Evolutionary conservation across 106 monocot genomes (phyloP), one percentile per base, ranked within the genome.

Genomic region (Phalaenopsis aphrodite): DNA sequence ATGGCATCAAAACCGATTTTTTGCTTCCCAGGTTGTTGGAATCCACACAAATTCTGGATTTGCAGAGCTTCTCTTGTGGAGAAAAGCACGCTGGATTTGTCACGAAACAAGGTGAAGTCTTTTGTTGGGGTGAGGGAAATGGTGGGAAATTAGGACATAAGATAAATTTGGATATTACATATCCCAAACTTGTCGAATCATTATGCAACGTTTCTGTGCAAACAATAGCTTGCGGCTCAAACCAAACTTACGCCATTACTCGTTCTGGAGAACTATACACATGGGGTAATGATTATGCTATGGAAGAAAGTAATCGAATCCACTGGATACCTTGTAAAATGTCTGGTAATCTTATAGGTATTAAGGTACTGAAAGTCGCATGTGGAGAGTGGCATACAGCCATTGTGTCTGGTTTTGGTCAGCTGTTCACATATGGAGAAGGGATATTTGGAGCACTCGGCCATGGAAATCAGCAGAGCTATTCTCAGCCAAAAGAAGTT

Each of bases 401-500:
- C 52, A 71, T 89, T 41, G 81, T 91, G 3, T 84, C 91, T 1
- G 82, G 80, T 6, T 69, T 80, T 3, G 91, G 91, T 11, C 80
- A 78, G 74, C 65, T 91, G 58, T 91, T 85, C 82, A 91, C 91
- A 55, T 91, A 82, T 68, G 91, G 91, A 36, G 89, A 91, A 48
- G 91, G 91, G 67, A 85, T 85, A 39, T 91, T 89, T 77, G 91
- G 91, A 36, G 88, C 89, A 76, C 89, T 91, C 46, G 89, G 91
- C 19, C 89, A 89, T 85, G 91, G 91, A 68, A 78, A 91, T 82
- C 47, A 58, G 18, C 69, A 83, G 61, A 85, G 87, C 81, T 3
- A 73, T 77, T 58, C 79, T 79, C 82, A 80, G 66, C 90, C 90
- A 36, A 90, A 90, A 82, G 77, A 88, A 80, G 90, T 90, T 1